Evolutionary conservation across 345 rosid genomes (phyloP).

Genomic region (Citrus cavaleriei): DNA sequence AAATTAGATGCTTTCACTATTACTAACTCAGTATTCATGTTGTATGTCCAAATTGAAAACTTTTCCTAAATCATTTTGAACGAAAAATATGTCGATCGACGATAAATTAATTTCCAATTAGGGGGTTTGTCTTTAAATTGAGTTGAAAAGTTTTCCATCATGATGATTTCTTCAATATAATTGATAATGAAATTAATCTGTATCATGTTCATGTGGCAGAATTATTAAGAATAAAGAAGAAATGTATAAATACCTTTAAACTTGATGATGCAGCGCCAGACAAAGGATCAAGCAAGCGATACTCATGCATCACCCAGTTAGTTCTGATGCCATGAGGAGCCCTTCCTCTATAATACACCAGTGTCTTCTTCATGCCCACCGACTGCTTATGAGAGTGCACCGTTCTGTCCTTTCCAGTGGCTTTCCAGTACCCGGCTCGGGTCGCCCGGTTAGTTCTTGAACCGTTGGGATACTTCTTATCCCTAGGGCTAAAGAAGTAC

Average conservation of each 20-base stretch:
- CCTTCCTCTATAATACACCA: conserved; percentile 72
- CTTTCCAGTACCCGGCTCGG: conserved; percentile 72
- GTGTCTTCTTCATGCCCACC: conserved; percentile 76
- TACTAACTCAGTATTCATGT: not conserved
- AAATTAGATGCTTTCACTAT: not conserved
- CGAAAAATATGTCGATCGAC: too few species aligned
- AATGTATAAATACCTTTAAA: conserved; percentile 25
- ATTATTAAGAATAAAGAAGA: too few species aligned
- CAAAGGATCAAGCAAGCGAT: conserved; percentile 43
- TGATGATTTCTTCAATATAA: not conserved
- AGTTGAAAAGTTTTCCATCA: not conserved
- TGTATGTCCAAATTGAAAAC: not conserved
- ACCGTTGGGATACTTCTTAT: conserved; percentile 77
- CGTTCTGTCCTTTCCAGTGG: conserved; percentile 64
- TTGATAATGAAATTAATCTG: not conserved
- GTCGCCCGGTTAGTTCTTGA: conserved; percentile 79
- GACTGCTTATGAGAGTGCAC: conserved; percentile 46
- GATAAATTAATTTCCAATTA: not conserved
- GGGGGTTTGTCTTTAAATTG: not conserved
- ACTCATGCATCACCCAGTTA: conserved; percentile 83
- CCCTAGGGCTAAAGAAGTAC: conserved; percentile 76
- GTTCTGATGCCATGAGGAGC: conserved; percentile 66
- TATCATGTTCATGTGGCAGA: not conserved
- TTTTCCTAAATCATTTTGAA: not conserved
- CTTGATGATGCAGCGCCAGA: conserved; percentile 24